A percentile compares a stretch with the other conserved stretches of the same genome.
These are phyloP conservation scores for Aureobasidium sp. DNA, from an alignment of 2,329 filamentous ascomycete genomes.

Conservation along the genomic window DNA sequence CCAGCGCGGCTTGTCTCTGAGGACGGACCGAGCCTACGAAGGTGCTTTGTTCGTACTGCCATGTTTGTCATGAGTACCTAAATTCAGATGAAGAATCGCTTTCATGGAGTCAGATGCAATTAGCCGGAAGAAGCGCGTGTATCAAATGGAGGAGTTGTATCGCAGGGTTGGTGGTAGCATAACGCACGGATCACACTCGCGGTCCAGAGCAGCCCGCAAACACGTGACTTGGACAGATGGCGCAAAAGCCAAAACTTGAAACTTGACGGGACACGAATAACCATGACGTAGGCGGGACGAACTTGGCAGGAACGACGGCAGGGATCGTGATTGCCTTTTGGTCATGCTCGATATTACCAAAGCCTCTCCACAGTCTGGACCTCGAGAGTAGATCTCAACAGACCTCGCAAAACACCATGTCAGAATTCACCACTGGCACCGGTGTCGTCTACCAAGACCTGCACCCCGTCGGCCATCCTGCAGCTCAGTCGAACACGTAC, in stretches of 20 bases:
- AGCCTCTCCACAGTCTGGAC: conserved; percentile 3
- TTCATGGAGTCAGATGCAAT: no score
- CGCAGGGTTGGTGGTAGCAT: no score
- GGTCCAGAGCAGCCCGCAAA: no score
- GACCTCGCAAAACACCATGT: conserved; percentile 5
- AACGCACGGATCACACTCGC: no score
- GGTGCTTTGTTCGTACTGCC: background rate
- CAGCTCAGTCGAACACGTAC: background rate
- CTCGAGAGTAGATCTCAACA: background rate
- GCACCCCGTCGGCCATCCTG: background rate
- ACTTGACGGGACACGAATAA: background rate
- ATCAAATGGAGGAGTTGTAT: no score
- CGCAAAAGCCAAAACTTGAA: background rate
- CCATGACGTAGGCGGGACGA: background rate
- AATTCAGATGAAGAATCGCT: background rate
- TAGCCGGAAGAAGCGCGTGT: no score
- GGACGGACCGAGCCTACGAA: background rate
- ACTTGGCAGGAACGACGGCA: conserved; percentile 1
- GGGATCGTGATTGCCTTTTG: conserved; percentile 12
- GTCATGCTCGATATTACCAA: conserved; percentile 5
- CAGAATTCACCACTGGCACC: conserved; percentile 5
- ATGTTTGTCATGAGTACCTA: background rate
- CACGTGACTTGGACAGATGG: no score
- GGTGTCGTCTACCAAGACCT: conserved; percentile 16
- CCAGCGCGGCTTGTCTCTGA: background rate